Evolutionary conservation across 2,329 filamentous ascomycete genomes (phyloP).

Genomic region (Aspergillus sp.): DNA sequence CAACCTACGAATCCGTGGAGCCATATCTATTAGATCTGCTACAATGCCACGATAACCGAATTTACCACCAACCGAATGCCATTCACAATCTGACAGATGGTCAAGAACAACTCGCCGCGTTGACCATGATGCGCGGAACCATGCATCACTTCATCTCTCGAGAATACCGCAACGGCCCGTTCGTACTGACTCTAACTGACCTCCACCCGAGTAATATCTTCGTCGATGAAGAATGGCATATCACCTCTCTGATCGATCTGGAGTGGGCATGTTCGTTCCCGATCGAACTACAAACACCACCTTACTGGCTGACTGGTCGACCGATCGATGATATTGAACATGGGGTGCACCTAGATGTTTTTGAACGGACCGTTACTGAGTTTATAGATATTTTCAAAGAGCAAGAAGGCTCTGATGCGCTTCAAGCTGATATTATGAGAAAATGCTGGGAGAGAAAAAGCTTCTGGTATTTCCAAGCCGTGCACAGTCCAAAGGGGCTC

Average conservation of each 20-base stretch:
- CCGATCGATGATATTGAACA: conserved; percentile 9
- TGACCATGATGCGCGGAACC: conserved; percentile 23
- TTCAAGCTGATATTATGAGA: conserved; percentile 14
- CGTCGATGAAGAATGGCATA: conserved; percentile 30
- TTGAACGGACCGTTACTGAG: conserved; percentile 7
- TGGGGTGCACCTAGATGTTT: conserved; percentile 34
- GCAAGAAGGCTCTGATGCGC: conserved; percentile 10
- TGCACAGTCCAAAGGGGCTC: conserved; percentile 20
- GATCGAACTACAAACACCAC: conserved; percentile 20
- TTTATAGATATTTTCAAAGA: conserved; percentile 16
- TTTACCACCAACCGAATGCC: conserved; percentile 24
- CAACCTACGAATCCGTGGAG: conserved; percentile 19
- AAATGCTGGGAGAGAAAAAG: conserved; percentile 17
- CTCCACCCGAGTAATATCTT: conserved; percentile 38
- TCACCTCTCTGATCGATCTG: conserved; percentile 31
- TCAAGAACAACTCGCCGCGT: conserved; percentile 23
- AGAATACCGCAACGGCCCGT: conserved; percentile 31
- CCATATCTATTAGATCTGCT: conserved; percentile 22
- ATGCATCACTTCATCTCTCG: conserved; percentile 19
- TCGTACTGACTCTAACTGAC: conserved; percentile 34
- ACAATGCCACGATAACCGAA: conserved; percentile 19
- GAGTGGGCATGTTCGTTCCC: conserved; percentile 30
- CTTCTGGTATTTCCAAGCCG: conserved; percentile 24
- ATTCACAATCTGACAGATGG: conserved; percentile 16
- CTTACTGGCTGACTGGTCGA: conserved; percentile 21